A percentile compares a stretch with the other conserved stretches of the same genome.
Evolutionary conservation across 495 filamentous ascomycete species (phyloP).

Genomic region (Aspergillus ostianus): DNA sequence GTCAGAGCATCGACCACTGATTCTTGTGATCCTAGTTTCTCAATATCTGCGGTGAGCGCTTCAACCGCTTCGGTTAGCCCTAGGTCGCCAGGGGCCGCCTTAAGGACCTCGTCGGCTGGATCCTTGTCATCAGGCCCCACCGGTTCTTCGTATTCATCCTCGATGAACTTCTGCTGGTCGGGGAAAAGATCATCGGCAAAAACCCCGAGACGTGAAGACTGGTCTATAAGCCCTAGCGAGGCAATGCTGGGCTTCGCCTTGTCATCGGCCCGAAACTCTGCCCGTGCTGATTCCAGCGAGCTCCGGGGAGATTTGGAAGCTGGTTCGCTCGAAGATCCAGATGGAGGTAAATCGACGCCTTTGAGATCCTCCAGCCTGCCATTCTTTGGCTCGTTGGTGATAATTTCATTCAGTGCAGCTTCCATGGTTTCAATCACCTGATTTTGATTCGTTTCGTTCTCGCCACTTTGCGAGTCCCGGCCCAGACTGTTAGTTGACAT

Average conservation of each 20-base stretch:
- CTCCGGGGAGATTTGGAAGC: conserved; percentile 50
- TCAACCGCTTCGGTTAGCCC: conserved; percentile 91
- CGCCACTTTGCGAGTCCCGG: conserved; percentile 49
- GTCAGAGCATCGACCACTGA: conserved; percentile 88
- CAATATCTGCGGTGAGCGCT: conserved; percentile 79
- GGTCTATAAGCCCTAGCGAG: conserved; percentile 83
- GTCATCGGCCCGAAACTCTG: conserved; percentile 43
- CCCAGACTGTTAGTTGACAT: conserved; percentile 58
- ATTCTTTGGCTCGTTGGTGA: conserved; percentile 71
- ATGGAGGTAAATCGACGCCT: conserved; percentile 50
- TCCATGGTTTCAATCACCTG: conserved; percentile 89
- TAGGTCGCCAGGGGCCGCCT: conserved; percentile 93
- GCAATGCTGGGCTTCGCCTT: conserved; percentile 79
- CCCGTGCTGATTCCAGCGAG: conserved; percentile 53
- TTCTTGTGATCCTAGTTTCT: conserved; percentile 83
- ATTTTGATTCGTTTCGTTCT: conserved; percentile 43
- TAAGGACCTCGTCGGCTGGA: conserved; percentile 80
- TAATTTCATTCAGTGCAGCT: conserved; percentile 89
- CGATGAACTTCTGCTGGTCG: conserved; percentile 81
- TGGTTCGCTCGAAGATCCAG: conserved; percentile 39
- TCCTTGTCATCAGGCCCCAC: conserved; percentile 58
- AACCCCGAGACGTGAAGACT: conserved; percentile 76
- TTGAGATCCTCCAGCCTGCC: conserved; percentile 63
- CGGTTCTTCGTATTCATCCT: conserved; percentile 79
- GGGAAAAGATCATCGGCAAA: conserved; percentile 95